These are phyloP conservation scores for Cardamine occulta DNA, from an alignment of 345 rosid genomes.

Conservation along the genomic window DNA sequence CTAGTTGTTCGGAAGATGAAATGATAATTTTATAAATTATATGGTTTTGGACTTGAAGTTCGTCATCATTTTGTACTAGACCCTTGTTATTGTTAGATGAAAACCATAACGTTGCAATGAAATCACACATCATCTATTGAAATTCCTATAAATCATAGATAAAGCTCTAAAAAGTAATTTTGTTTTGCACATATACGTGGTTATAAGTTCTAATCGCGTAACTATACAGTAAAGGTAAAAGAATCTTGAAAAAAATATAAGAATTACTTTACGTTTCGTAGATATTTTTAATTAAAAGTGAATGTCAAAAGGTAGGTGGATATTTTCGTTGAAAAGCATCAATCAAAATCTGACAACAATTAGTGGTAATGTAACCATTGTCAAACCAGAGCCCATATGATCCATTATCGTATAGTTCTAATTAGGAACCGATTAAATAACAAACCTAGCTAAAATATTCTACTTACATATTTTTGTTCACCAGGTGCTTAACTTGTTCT, in stretches of 20 bases:
- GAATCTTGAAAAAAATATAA: constrained; percentile 16
- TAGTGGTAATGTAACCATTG: not conserved
- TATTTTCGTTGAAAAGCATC: constrained; percentile 31
- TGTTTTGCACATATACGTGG: constrained; percentile 5
- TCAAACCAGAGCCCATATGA: constrained; percentile 2
- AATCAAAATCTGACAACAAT: constrained; percentile 25
- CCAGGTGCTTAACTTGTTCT: not conserved
- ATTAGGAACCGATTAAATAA: not conserved
- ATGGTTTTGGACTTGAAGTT: constrained; percentile 28
- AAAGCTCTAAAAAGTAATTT: not conserved
- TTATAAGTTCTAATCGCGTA: constrained; percentile 24
- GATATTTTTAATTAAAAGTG: constrained; percentile 21
- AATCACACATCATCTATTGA: not conserved
- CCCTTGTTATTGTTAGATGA: not conserved
- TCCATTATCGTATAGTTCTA: constrained; percentile 16
- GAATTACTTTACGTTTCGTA: constrained; percentile 37
- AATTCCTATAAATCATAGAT: not conserved
- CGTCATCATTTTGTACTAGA: constrained; percentile 32
- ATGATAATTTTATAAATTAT: constrained; percentile 25
- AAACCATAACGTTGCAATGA: not conserved
- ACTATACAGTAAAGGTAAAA: constrained; percentile 38
- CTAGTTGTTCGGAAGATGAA: constrained; percentile 34
- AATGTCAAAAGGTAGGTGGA: constrained; percentile 27
- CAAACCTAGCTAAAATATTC: not conserved
- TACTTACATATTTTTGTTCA: not conserved